These are phyloP conservation scores for Ustilago hordei DNA, from an alignment of 1,284 basidiomycete genomes.

Conservation along the genomic window DNA sequence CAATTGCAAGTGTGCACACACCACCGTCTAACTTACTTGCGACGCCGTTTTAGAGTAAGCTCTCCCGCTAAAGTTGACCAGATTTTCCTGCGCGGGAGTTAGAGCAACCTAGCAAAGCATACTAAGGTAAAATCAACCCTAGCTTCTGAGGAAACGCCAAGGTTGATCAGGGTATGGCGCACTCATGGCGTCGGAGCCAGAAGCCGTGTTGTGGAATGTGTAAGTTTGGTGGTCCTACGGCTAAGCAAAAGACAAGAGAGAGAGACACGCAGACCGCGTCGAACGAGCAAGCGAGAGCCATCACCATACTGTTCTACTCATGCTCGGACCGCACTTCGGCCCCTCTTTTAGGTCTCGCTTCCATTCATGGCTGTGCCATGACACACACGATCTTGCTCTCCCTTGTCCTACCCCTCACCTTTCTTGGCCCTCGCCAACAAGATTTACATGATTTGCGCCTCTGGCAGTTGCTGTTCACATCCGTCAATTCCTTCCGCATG, in stretches of 20 bases:
- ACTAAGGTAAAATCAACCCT: background rate
- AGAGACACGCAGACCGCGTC: background rate
- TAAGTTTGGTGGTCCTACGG: background rate
- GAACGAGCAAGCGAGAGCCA: background rate
- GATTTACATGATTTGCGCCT: background rate
- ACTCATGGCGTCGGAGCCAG: too few species aligned
- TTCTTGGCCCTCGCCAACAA: conserved; percentile 6
- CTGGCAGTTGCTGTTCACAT: conserved; percentile 1
- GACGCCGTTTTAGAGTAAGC: background rate
- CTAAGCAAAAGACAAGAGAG: background rate
- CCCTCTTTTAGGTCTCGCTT: background rate
- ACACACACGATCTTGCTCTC: background rate
- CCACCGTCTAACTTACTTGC: background rate
- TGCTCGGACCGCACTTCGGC: background rate
- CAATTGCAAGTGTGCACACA: background rate
- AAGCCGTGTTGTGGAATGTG: background rate
- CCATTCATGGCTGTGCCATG: conserved; percentile 1
- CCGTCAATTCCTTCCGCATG: conserved; percentile 10
- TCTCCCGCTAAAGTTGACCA: background rate
- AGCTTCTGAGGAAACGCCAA: background rate
- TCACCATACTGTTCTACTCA: conserved; percentile 7
- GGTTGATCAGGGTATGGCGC: background rate
- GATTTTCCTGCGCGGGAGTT: background rate
- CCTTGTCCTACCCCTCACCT: background rate
- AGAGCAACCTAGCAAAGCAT: background rate